These are phyloP conservation scores for Candida smagusa DNA, from an alignment of 1,139 yeast species.

Conservation along the genomic window DNA sequence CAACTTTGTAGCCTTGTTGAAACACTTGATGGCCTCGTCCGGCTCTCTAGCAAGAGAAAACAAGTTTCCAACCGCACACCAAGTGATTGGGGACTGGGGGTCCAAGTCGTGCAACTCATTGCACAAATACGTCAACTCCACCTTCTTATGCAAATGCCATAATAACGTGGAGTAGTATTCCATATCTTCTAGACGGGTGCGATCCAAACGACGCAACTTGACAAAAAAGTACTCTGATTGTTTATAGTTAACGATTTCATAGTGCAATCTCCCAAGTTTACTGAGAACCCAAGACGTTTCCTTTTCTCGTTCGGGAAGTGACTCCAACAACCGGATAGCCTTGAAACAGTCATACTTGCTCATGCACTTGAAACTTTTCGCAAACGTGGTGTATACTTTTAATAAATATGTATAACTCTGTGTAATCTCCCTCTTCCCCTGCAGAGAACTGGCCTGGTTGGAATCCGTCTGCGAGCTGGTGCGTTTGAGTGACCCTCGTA, in stretches of 20 bases:
- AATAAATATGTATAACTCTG: slow-evolving; percentile 46
- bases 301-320: slow-evolving; percentile 60
- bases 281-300: slow-evolving; percentile 75
- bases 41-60: slow-evolving; percentile 82
- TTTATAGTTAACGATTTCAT: slow-evolving; percentile 83
- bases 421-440: slow-evolving; percentile 32
- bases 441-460: slow-evolving; percentile 6
- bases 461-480: slow-evolving; percentile 22
- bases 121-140: slow-evolving; percentile 76
- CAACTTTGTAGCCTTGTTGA: slow-evolving; percentile 70
- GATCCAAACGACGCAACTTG: slow-evolving; percentile 62
- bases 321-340: slow-evolving; percentile 67
- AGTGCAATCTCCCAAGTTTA: slow-evolving; percentile 75
- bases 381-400: slow-evolving; percentile 56
- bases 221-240: slow-evolving; percentile 67
- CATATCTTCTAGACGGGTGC: slow-evolving; percentile 86
- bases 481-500: slow-evolving; percentile 23
- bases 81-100: slow-evolving; percentile 70
- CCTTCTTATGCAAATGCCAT: slow-evolving; percentile 89
- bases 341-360: slow-evolving; percentile 73
- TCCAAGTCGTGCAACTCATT: slow-evolving; percentile 74
- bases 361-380: slow-evolving; percentile 64
- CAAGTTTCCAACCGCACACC: slow-evolving; percentile 91
- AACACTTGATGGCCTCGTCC: slow-evolving; percentile 87
- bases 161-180: slow-evolving; percentile 84